Base-by-base conservation (phyloP, 2,329 filamentous ascomycete genomes). In the Colletotrichum neosansevieriae region DNA sequence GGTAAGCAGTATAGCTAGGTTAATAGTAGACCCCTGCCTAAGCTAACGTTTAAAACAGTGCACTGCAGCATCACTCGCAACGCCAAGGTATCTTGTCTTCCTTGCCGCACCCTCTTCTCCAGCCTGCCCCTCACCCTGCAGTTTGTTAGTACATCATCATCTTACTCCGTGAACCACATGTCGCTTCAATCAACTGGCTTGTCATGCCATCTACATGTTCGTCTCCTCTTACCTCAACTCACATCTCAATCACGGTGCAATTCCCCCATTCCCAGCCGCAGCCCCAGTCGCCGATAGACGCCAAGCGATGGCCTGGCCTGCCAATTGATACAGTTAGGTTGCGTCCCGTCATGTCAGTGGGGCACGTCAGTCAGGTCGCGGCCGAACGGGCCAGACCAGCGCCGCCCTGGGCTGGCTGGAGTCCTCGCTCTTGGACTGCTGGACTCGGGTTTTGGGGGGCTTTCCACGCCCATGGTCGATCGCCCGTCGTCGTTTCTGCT, bases 321-420 rank as follows among this genome's bases (percentile, higher is more conserved):
- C 59, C 57, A 40, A 64, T 12, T 29, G 29, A 29, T 29, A 29
- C 7, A 45, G 51, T 58, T 40, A 67, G 64, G 64, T 64, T 64
- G 60, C 51, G 64, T 67, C 38, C 64, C 60, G 64, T 60, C 53
- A 32, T 63, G 32, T 24, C 53, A 36, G 60, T 67, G 64, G 64
- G 60, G 17, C 64, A 19, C 40, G 51, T 64, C 53, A 59, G 60
- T 67, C 59, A 67, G 59, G 59, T 53, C 45, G 64, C 64, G 59
- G 64, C 64, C 64, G 60, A 67, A 59, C 45, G 44, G 24, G 53
- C 59, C 59, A 63, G 59, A 45, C 59, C 60, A 63, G 58, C 29
- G 40, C 24, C 12, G 56, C 42, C 51, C 44, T 67, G 60, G 51
- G 38, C 58, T 63, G 42, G 49, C 58, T 58, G 49, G 15, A 51